Conservation (phyloP, 1,284 basidiomycete species). For the Cryptococcus wingfieldii region DNA sequence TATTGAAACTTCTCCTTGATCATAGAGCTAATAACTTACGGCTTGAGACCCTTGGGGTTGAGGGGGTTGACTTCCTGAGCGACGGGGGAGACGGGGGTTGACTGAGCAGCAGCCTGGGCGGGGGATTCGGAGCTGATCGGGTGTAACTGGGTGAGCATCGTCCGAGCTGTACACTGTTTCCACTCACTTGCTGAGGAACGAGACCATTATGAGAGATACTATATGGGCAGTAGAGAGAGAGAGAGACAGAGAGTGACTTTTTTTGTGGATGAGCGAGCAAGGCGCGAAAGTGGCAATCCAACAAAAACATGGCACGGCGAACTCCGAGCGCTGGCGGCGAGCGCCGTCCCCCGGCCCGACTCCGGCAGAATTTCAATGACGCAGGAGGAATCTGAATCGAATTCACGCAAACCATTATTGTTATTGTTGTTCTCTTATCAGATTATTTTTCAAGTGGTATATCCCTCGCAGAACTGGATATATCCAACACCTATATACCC, state of each 20-base stretch:
- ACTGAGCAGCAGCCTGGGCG: background rate
- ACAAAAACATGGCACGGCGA: background rate
- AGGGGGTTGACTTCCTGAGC: constrained; percentile 59
- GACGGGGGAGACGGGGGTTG: background rate
- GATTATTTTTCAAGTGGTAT: background rate
- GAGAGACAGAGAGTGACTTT: background rate
- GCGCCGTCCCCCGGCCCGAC: background rate
- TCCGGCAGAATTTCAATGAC: background rate
- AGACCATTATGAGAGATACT: constrained; percentile 15
- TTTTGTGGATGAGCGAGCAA: constrained; percentile 12
- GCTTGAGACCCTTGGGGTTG: constrained; percentile 77
- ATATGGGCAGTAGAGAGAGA: background rate
- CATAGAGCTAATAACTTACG: constrained; percentile 57
- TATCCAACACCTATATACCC: background rate
- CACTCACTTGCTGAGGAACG: constrained; percentile 20
- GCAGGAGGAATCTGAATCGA: background rate
- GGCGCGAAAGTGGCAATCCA: background rate
- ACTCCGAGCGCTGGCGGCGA: background rate
- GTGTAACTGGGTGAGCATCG: background rate
- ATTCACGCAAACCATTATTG: background rate
- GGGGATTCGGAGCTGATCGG: background rate
- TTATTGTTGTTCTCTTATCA: background rate
- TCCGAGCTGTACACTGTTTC: background rate
- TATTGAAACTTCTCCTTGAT: too few species aligned
- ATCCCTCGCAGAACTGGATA: background rate